Percentiles rank a stretch among this genome's conserved stretches.
Conservation (phyloP, 352 stramenopile genomes). For the Pythium angustatum region DNA sequence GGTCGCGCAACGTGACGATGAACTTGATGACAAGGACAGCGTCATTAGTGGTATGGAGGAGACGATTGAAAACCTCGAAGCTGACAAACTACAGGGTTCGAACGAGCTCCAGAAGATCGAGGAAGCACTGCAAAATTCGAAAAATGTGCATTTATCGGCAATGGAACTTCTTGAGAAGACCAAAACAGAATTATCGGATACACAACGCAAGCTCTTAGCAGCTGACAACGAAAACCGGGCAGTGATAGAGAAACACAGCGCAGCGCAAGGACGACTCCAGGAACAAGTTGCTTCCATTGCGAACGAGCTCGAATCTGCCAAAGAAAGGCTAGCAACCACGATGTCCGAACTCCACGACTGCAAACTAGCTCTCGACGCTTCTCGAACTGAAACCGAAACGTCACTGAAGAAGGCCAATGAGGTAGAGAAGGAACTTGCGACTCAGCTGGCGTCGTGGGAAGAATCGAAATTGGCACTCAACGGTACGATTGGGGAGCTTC, state of each 20-base stretch:
- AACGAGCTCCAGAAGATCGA: not conserved
- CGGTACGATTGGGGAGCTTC: not conserved
- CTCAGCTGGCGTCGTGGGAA: slow-evolving; percentile 3
- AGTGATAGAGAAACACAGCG: not conserved
- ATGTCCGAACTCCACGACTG: slow-evolving; percentile 3
- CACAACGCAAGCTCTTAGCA: not conserved
- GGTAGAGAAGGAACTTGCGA: not conserved
- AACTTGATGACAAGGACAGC: slow-evolving; percentile 28
- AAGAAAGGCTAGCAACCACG: not conserved
- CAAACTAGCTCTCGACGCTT: not conserved
- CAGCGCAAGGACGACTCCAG: not conserved
- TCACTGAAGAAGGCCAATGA: slow-evolving; percentile 1
- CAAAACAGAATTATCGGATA: not conserved
- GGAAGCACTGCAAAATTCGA: not conserved
- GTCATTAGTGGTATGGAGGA: slow-evolving; percentile 29
- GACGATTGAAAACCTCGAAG: slow-evolving; percentile 25
- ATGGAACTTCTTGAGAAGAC: not conserved
- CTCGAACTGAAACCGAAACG: not conserved
- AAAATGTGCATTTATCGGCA: not conserved
- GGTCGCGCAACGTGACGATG: slow-evolving; percentile 18
- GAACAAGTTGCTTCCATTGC: not conserved
- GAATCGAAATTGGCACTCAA: not conserved
- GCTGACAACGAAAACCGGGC: not conserved
- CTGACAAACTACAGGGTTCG: not conserved
- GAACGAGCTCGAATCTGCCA: slow-evolving; percentile 1